Conservation (phyloP, 805 yeast species). For the Barnettozyma vustinii region DNA sequence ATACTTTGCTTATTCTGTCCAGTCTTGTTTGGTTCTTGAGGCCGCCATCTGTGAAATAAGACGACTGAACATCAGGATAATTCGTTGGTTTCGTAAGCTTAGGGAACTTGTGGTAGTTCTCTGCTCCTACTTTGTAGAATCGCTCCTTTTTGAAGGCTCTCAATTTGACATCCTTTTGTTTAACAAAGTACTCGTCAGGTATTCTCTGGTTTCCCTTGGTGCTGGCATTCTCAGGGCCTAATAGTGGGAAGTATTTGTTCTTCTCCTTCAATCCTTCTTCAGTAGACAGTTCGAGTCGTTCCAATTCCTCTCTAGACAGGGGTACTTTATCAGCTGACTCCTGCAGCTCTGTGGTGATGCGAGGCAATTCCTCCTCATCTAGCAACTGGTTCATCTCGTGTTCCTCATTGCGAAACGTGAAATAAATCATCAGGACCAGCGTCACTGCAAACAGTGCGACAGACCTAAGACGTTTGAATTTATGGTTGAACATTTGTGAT, state of each 20-base stretch:
- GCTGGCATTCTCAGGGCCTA: constrained; percentile 15
- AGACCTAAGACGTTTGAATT: constrained; percentile 17
- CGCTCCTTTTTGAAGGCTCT: constrained; percentile 17
- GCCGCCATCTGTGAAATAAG: constrained; percentile 26
- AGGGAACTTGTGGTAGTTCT: constrained; percentile 21
- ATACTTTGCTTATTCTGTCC: constrained; percentile 30
- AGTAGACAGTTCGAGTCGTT: constrained; percentile 1
- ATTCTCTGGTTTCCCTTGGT: constrained; percentile 10
- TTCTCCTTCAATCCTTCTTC: constrained; percentile 25
- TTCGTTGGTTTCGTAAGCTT: constrained; percentile 8
- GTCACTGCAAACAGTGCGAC: constrained; percentile 13
- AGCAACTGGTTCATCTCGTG: constrained; percentile 19
- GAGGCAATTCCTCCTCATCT: constrained; percentile 23
- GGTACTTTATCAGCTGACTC: background rate
- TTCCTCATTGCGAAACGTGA: constrained; percentile 24
- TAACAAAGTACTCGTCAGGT: constrained; percentile 18
- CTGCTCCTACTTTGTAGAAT: constrained; percentile 19
- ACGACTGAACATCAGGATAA: constrained; percentile 28
- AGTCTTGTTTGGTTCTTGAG: constrained; percentile 24
- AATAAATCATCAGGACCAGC: constrained; percentile 21
- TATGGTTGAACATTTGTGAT: constrained; percentile 5
- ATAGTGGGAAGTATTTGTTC: constrained; percentile 35
- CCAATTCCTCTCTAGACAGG: constrained; percentile 2
- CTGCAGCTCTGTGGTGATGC: constrained; percentile 13
- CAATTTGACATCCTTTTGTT: constrained; percentile 18